Evolutionary conservation across 2,329 filamentous ascomycete genomes (phyloP), one percentile per base, ranked within the genome.

Genomic region (Aspergillus carbonarius): DNA sequence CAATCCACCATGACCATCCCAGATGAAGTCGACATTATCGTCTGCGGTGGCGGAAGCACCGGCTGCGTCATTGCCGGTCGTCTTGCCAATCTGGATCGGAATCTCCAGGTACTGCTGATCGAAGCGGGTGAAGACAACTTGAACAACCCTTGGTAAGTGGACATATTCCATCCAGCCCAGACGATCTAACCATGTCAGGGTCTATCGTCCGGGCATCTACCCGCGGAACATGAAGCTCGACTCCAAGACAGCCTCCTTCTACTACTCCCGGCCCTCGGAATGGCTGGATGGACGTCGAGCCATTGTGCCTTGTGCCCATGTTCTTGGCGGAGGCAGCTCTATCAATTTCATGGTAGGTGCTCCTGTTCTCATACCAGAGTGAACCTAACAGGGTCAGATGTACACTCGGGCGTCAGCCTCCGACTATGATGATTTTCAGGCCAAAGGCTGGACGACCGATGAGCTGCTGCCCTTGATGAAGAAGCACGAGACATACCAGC

Each of bases 241-340:
- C 81, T 91, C 88, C 66, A 92, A 91, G 81, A 91, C 88, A 32
- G 89, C 90, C 34, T 89, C 88, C 0, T 93, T 93, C 75, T 93
- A 93, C 71, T 86, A 92, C 74, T 92, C 89, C 49, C 82, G 86
- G 40, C 88, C 89, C 15, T 91, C 88, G 0, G 85, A 89, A 74
- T 89, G 85, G 80, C 84, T 93, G 25, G 84, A 83, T 64, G 89
- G 89, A 15, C 83, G 89, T 47, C 85, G 85, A 68, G 89, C 89
- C 20, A 83, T 91, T 47, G 89, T 92, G n/a, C 89, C 89, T 1
- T 88, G 84, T 66, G 89, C 89, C 35, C 86, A 92, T 63, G 81
- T 92, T 35, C 78, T 92, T 1, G 89, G 89, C 10, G 88, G 88
- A 23, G 88, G 88, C 9, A 89, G 86, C 2, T 89, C 86, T 7